A percentile compares a stretch with the other conserved stretches of the same genome.
phyloP scores from a whole-genome alignment of 495 filamentous ascomycete genomes.

The Sabuloglossum arenarium region DNA sequence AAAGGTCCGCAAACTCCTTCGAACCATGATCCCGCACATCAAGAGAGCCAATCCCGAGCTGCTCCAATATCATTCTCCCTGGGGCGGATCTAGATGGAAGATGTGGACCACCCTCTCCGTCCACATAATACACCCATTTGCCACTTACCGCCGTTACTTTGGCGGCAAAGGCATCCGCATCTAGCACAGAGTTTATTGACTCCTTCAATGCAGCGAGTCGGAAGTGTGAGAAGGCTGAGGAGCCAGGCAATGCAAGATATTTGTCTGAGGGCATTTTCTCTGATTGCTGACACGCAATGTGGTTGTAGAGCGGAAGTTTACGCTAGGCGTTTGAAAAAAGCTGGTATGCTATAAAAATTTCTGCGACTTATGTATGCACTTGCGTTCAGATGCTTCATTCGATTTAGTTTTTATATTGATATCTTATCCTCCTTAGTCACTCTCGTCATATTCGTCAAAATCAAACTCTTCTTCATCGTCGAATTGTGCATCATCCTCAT shows the following conservation, averaged over 20 bases:
- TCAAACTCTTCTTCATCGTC: slow-evolving; percentile 6
- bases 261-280: neutral
- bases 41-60: neutral
- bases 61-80: neutral
- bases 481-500: neutral
- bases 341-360: too few relatives aligned
- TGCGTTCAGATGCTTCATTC: too few relatives aligned
- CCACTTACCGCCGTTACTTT: neutral
- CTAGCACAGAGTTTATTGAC: neutral
- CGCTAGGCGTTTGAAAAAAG: too few relatives aligned
- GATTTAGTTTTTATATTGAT: neutral
- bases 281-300: neutral
- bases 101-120: neutral
- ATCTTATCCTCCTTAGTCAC: slow-evolving; percentile 6
- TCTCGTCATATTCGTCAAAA: slow-evolving; percentile 12
- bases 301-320: too few relatives aligned
- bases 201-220: slow-evolving; percentile 1
- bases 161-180: neutral
- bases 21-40: neutral
- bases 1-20: neutral
- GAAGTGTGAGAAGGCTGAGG: neutral
- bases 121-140: slow-evolving; percentile 2
- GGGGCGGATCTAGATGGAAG: neutral
- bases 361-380: too few relatives aligned
- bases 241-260: slow-evolving; percentile 1